Conservation (phyloP, 2,329 filamentous ascomycete species). For the Pseudocercospora cruenta region DNA sequence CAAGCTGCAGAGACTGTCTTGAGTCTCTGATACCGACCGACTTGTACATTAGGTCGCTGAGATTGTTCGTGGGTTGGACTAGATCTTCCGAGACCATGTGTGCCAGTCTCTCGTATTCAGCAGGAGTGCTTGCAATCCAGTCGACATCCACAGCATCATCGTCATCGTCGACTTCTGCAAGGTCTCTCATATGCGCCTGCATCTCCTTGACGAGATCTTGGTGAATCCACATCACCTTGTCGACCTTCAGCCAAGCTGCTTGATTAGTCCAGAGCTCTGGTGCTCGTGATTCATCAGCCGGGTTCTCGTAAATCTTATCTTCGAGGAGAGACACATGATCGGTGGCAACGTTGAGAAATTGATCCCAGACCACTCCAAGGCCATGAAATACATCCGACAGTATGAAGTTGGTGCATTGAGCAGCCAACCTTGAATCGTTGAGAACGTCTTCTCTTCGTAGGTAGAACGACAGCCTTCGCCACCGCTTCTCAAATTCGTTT, state of each 20-base stretch:
- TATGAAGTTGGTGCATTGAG: constrained; percentile 56
- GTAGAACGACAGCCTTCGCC: constrained; percentile 57
- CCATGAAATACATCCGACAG: constrained; percentile 55
- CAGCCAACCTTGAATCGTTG: constrained; percentile 48
- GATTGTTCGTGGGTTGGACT: constrained; percentile 53
- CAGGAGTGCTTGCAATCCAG: constrained; percentile 47
- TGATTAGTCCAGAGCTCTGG: constrained; percentile 58
- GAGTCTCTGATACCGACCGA: constrained; percentile 57
- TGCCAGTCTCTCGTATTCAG: constrained; percentile 51
- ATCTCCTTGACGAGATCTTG: constrained; percentile 53
- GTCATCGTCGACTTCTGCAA: constrained; percentile 38
- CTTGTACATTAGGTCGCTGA: constrained; percentile 58
- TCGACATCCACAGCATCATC: constrained; percentile 36
- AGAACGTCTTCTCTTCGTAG: constrained; percentile 49
- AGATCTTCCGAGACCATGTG: constrained; percentile 55
- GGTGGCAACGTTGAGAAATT: constrained; percentile 50
- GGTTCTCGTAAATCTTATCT: constrained; percentile 58
- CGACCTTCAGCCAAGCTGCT: constrained; percentile 56
- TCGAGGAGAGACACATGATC: constrained; percentile 56
- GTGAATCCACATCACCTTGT: constrained; percentile 57
- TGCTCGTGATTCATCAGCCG: constrained; percentile 56
- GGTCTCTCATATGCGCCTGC: constrained; percentile 47
- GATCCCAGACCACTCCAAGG: constrained; percentile 50
- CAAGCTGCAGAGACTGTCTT: constrained; percentile 53
- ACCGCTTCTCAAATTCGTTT: constrained; percentile 56